A percentile compares a stretch with the other conserved stretches of the same genome.
Evolutionary conservation across 805 yeast genomes (phyloP).

Genomic region (Saccharomycopsis olivae): DNA sequence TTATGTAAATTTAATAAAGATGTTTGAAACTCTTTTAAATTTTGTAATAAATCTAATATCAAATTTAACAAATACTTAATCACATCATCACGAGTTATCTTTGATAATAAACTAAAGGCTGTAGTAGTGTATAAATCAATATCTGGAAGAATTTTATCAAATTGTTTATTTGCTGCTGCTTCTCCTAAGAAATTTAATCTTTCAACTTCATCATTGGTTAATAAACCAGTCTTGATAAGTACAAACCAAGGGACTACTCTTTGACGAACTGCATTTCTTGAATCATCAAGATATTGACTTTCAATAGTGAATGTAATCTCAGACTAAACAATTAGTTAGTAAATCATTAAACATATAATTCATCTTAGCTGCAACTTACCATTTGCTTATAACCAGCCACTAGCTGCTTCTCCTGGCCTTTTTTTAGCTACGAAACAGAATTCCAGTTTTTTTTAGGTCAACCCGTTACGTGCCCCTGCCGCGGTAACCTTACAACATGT

Average conservation of each 20-base stretch:
- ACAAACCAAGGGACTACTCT: conserved; percentile 92
- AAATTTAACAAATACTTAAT: conserved; percentile 54
- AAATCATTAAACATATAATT: too few relatives aligned
- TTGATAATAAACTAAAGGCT: conserved; percentile 42
- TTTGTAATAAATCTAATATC: conserved; percentile 44
- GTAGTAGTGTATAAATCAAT: conserved; percentile 44
- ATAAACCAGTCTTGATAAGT: conserved; percentile 59
- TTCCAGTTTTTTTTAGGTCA: too few relatives aligned
- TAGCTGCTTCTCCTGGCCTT: too few relatives aligned
- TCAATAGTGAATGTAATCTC: conserved; percentile 34
- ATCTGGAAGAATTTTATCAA: conserved; percentile 32
- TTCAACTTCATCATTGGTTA: conserved; percentile 59
- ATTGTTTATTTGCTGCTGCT: conserved; percentile 30
- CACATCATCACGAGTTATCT: conserved; percentile 49
- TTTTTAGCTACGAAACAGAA: too few relatives aligned
- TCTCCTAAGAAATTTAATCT: conserved; percentile 29
- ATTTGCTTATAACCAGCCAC: not conserved
- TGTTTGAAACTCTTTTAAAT: conserved; percentile 20
- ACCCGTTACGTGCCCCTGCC: too few relatives aligned
- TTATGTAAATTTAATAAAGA: conserved; percentile 9
- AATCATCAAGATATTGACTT: conserved; percentile 55
- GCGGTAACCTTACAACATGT: too few relatives aligned
- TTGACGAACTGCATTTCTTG: conserved; percentile 57
- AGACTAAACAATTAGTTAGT: not conserved
- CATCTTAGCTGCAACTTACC: not conserved